Conservation (phyloP, 306 rosid species). For the Alnus rubra region DNA sequence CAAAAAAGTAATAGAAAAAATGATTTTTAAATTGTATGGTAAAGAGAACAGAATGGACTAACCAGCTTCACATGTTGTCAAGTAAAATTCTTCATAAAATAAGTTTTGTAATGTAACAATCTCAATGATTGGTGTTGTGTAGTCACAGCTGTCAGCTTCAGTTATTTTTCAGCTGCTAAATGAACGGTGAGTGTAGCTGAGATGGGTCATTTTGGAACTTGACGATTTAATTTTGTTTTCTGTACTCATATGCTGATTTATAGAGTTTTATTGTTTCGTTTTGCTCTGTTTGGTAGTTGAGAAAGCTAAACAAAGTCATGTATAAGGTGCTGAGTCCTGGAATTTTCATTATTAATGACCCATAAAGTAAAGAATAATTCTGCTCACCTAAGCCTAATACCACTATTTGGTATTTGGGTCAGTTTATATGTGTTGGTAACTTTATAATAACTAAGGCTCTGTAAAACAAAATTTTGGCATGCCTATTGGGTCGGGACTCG, state of each 20-base stretch:
- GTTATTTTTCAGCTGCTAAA: neutral
- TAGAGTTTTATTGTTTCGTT: neutral
- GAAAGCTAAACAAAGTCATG: neutral
- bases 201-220: neutral
- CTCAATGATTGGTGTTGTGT: neutral
- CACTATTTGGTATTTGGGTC: neutral
- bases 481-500: neutral
- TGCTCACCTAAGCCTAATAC: neutral
- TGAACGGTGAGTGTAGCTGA: neutral
- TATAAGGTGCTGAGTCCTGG: neutral
- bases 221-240: neutral
- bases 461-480: neutral
- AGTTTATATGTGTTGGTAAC: neutral
- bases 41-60: too few relatives aligned
- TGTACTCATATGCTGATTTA: neutral
- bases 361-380: neutral
- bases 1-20: neutral
- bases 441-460: neutral
- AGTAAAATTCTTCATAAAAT: too few relatives aligned
- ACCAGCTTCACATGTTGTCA: too few relatives aligned
- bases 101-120: neutral
- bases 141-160: neutral
- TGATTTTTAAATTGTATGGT: too few relatives aligned
- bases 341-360: neutral
- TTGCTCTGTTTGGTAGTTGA: neutral